Base-by-base conservation (phyloP, 2,329 filamentous ascomycete genomes). In the Scedosporium dehoogii region DNA sequence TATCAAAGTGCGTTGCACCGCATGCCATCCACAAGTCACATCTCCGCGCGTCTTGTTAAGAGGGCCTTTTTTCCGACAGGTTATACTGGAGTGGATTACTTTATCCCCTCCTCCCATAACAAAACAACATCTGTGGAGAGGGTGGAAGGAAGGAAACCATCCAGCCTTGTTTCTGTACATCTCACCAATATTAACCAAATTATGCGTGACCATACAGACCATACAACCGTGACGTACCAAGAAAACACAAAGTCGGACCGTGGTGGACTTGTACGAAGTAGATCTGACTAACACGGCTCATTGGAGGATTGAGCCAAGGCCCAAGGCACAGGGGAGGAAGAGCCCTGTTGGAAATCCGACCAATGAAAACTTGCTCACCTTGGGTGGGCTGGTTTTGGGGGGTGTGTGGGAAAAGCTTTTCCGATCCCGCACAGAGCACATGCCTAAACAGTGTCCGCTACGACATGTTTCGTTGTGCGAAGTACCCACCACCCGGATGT, bases 281-380 rank as follows among this genome's bases (percentile, higher is more conserved):
- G 55, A 58, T 59, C 58, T 59, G 55, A 53, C 58, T 42, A 53
- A 60, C 62, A 58, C 46, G 58, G 42, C 33, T 56, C 48, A 27
- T 63, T 48, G 61, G 27, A 59, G 60, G 29, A 62, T 29, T 18
- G 44, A 46, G 18, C 14, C 18, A 59, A 51, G 48, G 55, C 46
- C 18, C 25, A 27, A 12, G 68, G 65, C 33, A 56, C 46, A 29
- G 61, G 62, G 25, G 21, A 14, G 53, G 29, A 38, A 38, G n/a
- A 10, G 33, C 33, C 33, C 33, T 3, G 65, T 69, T 46, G 23
- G 57, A 12, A 38, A 21, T 46, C 51, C 56, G 67, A 67, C 75
- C 75, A 78, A 78, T 78, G 71, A 75, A 78, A 78, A 78, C 76
- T 77, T 78, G 75, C 76, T 78, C 75, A 75, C 9, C 16, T 18